phyloP scores from a whole-genome alignment of 1,139 yeast genomes.

The Zhuliangozyma parablackwelliae region DNA sequence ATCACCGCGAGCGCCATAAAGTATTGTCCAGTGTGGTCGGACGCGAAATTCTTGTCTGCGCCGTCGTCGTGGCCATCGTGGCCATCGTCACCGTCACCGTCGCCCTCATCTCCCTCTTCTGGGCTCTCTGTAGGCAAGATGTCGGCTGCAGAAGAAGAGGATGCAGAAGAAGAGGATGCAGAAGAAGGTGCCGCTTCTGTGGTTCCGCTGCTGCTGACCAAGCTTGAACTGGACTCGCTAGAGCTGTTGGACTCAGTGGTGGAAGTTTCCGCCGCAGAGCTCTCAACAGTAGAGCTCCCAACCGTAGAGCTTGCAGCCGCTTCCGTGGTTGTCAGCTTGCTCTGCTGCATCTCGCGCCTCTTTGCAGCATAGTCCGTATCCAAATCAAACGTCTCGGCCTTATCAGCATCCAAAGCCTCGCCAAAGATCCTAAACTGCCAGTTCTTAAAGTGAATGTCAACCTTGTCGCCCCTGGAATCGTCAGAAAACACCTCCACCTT shows the following conservation, averaged over 20 bases:
- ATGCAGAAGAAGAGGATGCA: neutral
- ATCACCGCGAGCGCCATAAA: conserved; percentile 55
- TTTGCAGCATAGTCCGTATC: conserved; percentile 37
- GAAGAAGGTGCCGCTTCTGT: neutral
- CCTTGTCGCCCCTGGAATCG: conserved; percentile 14
- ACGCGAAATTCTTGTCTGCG: conserved; percentile 25
- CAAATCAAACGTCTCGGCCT: conserved; percentile 48
- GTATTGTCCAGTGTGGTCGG: conserved; percentile 51
- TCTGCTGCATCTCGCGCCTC: conserved; percentile 26
- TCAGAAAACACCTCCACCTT: conserved; percentile 51
- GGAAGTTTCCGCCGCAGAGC: too few species aligned
- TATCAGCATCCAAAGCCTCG: conserved; percentile 58
- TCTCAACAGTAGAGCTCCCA: too few species aligned
- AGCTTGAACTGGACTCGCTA: too few species aligned
- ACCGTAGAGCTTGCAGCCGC: too few species aligned
- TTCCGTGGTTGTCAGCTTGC: too few species aligned
- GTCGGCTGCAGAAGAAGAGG: conserved; percentile 4
- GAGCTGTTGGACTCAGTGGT: too few species aligned
- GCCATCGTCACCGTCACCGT: conserved; percentile 19
- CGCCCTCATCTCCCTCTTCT: conserved; percentile 12
- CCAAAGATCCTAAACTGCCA: conserved; percentile 88
- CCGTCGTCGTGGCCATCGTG: conserved; percentile 23
- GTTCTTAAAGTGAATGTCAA: conserved; percentile 47
- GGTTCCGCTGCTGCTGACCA: too few species aligned
- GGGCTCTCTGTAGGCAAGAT: conserved; percentile 1